Base-by-base conservation (phyloP, 73 alveolate genomes). In the Stentor coeruleus region DNA sequence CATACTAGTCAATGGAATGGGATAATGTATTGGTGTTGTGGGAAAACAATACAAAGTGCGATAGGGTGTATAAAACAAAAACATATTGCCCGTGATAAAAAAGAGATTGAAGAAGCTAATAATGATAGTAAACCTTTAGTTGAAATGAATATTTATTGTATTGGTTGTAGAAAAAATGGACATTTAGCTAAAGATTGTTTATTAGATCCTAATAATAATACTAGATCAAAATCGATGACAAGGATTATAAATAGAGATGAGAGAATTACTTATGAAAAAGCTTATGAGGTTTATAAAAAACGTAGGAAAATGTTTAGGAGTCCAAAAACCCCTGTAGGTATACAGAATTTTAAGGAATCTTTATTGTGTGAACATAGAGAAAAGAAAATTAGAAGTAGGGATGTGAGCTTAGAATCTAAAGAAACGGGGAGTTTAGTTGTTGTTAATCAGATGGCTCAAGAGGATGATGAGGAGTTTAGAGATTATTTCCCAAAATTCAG, bases 11-110 rank as follows among this genome's bases (percentile, higher is more conserved):
- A 87, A 31, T 91, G 74, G 42, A 89, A 89, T 72, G 84, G 84
- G 77, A 36, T 14, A 38, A 75, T 75, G 28, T 91, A 89, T 88
- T 91, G 93, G 92, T 91, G 96, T 81, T 91, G 96, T 39, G 96
- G 96, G 3, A 85, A 87, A 33, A 85, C 85, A 2, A 59, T 36
- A 40, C 84, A 88, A 75, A 91, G 85, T 20, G 86, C 88, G 3
- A 88, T 74, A 1, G 96, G 96, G 3, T 91, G 96, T 82, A 80
- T 73, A 33, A 74, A 60, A 57, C 39, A 86, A 28, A 91, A 91
- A 85, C 96, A 91, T 59, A 91, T 87, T 75, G 14, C 86, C 75
- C 84, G 86, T 74, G 96, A 91, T 75, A 94, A 91, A 59, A 94
- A 81, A 38, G 94, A 91, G 39, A 84, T 49, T 49, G 66, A 49